Evolutionary conservation across 805 yeast genomes (phyloP).

Genomic region (Candida tibetensis): DNA sequence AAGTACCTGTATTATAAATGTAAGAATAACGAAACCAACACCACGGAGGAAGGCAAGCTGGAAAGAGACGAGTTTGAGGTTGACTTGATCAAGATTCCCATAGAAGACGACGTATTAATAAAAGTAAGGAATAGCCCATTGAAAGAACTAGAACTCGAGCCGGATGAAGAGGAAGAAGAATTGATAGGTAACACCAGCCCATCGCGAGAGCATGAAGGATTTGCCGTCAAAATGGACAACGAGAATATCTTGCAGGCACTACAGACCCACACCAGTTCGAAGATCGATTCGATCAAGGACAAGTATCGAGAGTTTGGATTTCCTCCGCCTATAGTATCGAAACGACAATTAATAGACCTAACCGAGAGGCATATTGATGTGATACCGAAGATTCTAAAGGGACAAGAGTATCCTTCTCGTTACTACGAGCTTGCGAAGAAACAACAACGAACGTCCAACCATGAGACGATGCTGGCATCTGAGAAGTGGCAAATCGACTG

Average conservation of each 20-base stretch:
- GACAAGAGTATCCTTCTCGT: slow-evolving; percentile 39
- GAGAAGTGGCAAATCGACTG: slow-evolving; percentile 50
- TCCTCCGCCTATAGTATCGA: slow-evolving; percentile 30
- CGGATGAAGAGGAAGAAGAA: neutral
- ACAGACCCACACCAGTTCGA: slow-evolving; percentile 12
- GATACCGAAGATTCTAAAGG: slow-evolving; percentile 43
- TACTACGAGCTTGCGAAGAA: slow-evolving; percentile 51
- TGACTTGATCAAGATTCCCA: slow-evolving; percentile 1
- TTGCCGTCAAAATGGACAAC: slow-evolving; percentile 8
- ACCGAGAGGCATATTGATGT: slow-evolving; percentile 27
- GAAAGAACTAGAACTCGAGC: neutral
- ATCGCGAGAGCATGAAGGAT: slow-evolving; percentile 5
- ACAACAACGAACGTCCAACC: slow-evolving; percentile 35
- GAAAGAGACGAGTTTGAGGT: slow-evolving; percentile 4
- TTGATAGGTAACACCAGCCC: neutral
- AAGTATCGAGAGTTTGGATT: slow-evolving; percentile 15
- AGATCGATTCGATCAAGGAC: slow-evolving; percentile 12
- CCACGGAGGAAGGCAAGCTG: slow-evolving; percentile 1
- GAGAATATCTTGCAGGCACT: slow-evolving; percentile 16
- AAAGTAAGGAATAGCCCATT: neutral
- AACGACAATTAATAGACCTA: slow-evolving; percentile 25
- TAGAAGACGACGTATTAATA: neutral
- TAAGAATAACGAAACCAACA: neutral
- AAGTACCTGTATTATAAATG: neutral
- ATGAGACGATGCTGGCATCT: slow-evolving; percentile 43